Conservation (phyloP, 345 rosid genomes). For the Cardamine resedifolia region DNA sequence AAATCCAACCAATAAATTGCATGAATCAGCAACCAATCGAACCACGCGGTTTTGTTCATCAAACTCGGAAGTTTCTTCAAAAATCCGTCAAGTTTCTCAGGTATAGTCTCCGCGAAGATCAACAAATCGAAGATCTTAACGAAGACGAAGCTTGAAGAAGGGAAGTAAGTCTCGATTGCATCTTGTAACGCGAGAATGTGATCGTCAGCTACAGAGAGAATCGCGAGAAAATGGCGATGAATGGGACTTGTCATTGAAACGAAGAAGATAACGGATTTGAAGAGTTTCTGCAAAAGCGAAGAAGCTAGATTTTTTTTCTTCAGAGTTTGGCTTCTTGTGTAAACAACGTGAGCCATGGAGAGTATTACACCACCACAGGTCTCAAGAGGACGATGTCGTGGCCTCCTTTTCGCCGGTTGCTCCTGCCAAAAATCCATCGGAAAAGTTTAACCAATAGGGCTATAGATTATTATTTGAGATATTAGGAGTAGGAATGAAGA, state of each 20-base stretch:
- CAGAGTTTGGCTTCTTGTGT: slow-evolving; percentile 36
- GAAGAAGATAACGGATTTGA: not conserved
- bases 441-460: slow-evolving; percentile 11
- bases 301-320: slow-evolving; percentile 39
- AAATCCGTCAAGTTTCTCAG: slow-evolving; percentile 45
- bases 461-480: too few relatives aligned
- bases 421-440: slow-evolving; percentile 23
- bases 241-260: slow-evolving; percentile 26
- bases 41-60: slow-evolving; percentile 38
- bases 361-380: slow-evolving; percentile 48
- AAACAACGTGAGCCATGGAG: slow-evolving; percentile 40
- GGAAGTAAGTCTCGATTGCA: slow-evolving; percentile 47
- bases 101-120: slow-evolving; percentile 46
- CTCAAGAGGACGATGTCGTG: slow-evolving; percentile 58
- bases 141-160: slow-evolving; percentile 48
- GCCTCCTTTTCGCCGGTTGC: slow-evolving; percentile 8
- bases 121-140: slow-evolving; percentile 46
- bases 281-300: slow-evolving; percentile 29
- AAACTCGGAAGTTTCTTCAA: slow-evolving; percentile 34
- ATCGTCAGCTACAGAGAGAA: slow-evolving; percentile 48
- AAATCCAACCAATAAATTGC: slow-evolving; percentile 47
- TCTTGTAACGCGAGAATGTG: slow-evolving; percentile 48
- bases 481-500: not conserved
- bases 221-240: slow-evolving; percentile 39
- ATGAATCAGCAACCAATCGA: slow-evolving; percentile 39